Conservation (phyloP, 441 rosid species). For the Erodium chrysanthum region DNA sequence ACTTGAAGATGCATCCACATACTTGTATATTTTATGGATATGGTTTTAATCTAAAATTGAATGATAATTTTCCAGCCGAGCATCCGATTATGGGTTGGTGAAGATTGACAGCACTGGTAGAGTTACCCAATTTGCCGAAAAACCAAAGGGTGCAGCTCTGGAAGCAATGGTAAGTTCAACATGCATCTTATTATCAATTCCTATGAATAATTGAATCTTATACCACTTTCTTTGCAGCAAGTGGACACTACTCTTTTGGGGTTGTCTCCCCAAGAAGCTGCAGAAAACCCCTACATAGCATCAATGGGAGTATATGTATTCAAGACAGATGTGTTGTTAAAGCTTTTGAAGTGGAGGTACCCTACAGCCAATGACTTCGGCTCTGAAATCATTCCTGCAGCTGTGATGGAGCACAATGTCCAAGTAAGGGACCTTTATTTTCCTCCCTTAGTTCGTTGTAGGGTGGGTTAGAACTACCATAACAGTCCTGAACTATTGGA, state of each 20-base stretch:
- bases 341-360: conserved; percentile 61
- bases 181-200: background rate
- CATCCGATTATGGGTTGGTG: conserved; percentile 84
- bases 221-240: conserved; percentile 37
- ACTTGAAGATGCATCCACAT: background rate
- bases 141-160: conserved; percentile 64
- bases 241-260: conserved; percentile 62
- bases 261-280: conserved; percentile 56
- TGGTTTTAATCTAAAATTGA: conserved; percentile 9
- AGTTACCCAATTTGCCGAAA: conserved; percentile 64
- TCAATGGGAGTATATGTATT: conserved; percentile 94
- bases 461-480: no score
- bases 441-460: no score
- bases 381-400: conserved; percentile 86
- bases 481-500: background rate
- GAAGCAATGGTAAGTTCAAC: conserved; percentile 56
- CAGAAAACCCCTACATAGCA: conserved; percentile 62
- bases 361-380: conserved; percentile 85
- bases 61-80: conserved; percentile 48
- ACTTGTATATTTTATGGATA: background rate
- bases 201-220: background rate
- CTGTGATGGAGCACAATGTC: conserved; percentile 67
- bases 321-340: conserved; percentile 56
- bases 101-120: conserved; percentile 58
- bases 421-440: conserved; percentile 35